A percentile compares a stretch with the other conserved stretches of the same genome.
These are phyloP conservation scores for Jasminum sambac DNA, from an alignment of 257 asterid genomes.

Conservation along the genomic window DNA sequence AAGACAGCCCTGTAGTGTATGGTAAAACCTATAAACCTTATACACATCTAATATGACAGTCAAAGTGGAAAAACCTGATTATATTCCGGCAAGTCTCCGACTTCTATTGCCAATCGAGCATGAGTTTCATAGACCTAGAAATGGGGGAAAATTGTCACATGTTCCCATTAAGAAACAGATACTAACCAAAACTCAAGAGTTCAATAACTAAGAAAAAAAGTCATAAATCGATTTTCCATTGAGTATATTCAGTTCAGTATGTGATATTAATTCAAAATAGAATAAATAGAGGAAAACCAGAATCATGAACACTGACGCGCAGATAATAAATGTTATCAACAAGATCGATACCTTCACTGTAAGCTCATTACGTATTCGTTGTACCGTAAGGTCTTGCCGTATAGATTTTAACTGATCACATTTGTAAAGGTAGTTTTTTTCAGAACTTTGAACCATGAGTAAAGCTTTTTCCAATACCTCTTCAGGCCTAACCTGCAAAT, in stretches of 20 bases:
- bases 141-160: slow-evolving; percentile 25
- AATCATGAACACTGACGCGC: slow-evolving; percentile 2
- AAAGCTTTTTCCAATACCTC: slow-evolving; percentile 93
- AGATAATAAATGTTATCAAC: slow-evolving; percentile 20
- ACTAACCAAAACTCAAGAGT: slow-evolving; percentile 16
- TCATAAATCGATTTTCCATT: not conserved
- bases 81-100: slow-evolving; percentile 88
- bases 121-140: slow-evolving; percentile 95
- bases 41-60: slow-evolving; percentile 20
- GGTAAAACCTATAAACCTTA: slow-evolving; percentile 13
- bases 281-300: slow-evolving; percentile 11
- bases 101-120: slow-evolving; percentile 93
- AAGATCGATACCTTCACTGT: slow-evolving; percentile 72
- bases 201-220: slow-evolving; percentile 11
- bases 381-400: slow-evolving; percentile 98
- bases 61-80: slow-evolving; percentile 69
- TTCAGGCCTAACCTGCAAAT: slow-evolving; percentile 95
- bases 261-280: slow-evolving; percentile 1
- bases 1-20: slow-evolving; percentile 1
- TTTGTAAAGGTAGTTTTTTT: slow-evolving; percentile 84
- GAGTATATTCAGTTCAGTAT: not conserved
- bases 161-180: slow-evolving; percentile 15
- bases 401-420: slow-evolving; percentile 99
- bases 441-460: slow-evolving; percentile 81
- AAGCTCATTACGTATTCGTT: slow-evolving; percentile 82